These are phyloP conservation scores for Rhodomyrtus tomentosa DNA, from an alignment of 345 rosid species.

Conservation along the genomic window DNA sequence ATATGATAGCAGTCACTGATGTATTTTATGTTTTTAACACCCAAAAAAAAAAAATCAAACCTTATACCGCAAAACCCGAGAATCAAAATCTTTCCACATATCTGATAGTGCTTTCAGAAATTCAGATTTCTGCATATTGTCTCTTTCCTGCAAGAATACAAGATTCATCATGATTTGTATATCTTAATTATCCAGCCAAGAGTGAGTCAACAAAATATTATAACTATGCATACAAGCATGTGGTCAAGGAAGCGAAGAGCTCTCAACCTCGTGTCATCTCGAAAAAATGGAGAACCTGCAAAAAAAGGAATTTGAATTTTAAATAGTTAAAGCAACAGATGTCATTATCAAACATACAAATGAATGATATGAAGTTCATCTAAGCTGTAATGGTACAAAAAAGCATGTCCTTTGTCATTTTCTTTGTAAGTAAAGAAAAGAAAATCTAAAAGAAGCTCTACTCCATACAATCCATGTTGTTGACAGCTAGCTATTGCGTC, in stretches of 20 bases:
- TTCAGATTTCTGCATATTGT: constrained; percentile 98
- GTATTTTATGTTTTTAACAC: not conserved
- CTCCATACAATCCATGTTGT: not conserved
- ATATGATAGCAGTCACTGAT: not conserved
- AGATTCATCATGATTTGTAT: not conserved
- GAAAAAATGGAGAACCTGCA: constrained; percentile 81
- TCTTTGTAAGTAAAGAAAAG: not conserved
- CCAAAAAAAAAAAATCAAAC: constrained; percentile 28
- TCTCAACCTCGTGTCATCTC: constrained; percentile 90
- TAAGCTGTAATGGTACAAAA: not conserved
- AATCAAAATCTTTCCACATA: constrained; percentile 99
- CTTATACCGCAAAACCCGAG: constrained; percentile 95
- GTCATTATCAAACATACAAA: not conserved
- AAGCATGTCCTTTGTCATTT: not conserved
- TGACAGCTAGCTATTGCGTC: not conserved
- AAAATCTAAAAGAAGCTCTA: not conserved
- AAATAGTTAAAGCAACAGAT: not conserved
- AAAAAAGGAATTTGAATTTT: constrained; percentile 1
- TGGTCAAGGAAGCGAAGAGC: constrained; percentile 99
- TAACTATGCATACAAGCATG: constrained; percentile 66
- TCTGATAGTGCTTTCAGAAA: constrained; percentile 92
- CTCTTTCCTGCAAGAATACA: constrained; percentile 63
- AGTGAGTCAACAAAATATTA: not conserved
- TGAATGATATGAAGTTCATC: not conserved
- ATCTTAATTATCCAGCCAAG: not conserved